Base-by-base conservation (phyloP, 345 rosid species). In the Excoecaria agallocha region DNA sequence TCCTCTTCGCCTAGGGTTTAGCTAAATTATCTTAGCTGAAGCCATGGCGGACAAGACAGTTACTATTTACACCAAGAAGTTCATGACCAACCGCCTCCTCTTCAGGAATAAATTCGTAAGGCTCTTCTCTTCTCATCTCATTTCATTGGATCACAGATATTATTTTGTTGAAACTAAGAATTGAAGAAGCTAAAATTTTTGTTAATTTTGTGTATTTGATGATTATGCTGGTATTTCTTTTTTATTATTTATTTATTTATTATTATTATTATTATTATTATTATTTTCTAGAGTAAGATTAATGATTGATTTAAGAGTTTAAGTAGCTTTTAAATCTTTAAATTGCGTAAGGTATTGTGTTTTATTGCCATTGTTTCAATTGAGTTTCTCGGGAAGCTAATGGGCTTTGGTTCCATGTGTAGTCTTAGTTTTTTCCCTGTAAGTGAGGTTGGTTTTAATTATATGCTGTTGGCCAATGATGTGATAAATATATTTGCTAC, bases 71-170 rank as follows among this genome's bases (percentile, higher is more conserved):
- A 95, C 97, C 54, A 77, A 98, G 67, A 95, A 95, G 75, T 93
- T 95, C 84, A 95, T 95, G 98, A 95, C 99, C 59, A 95, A 95
- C 82, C 86, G 99, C 79, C 98, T 95, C 52, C 98, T 93, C 73
- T 78, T 96, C n/a, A 91, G 99, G 92, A 95, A 91, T 86, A 98
- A 95, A 72, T 95, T 95, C 73, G 99, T 95, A 70, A 86, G 98
- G 76, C 20, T 15, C 51, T 24, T 58, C 12, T 0, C 17, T 11
- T 4, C 35, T 13, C 24, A n/a, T n/a, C n/a, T n/a, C n/a, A n/a
- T n/a, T n/a, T n/a, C n/a, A n/a, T n/a, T n/a, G n/a, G n/a, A n/a
- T 24, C 37, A 22, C 37, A 20, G 37, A 58, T 52, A n/a, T 52
- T 52, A 4, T 13, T 15, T 20, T 52, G 57, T 1, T 15, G 57